Conservation (phyloP, 768 basidiomycete species). For the Coprinopsis sp. region DNA sequence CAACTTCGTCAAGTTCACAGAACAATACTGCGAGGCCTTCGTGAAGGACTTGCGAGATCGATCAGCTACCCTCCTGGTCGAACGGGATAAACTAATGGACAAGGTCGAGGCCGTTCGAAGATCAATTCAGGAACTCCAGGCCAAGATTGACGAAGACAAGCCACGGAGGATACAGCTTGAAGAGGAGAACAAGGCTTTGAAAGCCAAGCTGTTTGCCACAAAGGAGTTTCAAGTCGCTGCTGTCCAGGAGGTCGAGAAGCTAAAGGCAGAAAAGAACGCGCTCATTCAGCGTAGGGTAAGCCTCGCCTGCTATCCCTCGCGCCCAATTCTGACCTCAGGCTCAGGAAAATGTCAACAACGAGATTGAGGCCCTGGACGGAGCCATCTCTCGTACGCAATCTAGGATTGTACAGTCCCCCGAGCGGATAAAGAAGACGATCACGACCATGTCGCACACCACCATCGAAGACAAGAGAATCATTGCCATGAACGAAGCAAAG, state of each 20-base stretch:
- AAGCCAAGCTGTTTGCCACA: slow-evolving; percentile 62
- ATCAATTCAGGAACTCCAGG: slow-evolving; percentile 54
- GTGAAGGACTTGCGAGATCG: slow-evolving; percentile 57
- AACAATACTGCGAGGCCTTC: slow-evolving; percentile 60
- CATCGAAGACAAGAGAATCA: slow-evolving; percentile 64
- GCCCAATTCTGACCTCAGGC: slow-evolving; percentile 1
- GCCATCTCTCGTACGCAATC: slow-evolving; percentile 58
- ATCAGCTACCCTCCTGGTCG: slow-evolving; percentile 50
- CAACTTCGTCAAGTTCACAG: slow-evolving; percentile 90
- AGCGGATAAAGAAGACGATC: slow-evolving; percentile 82
- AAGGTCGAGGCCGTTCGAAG: slow-evolving; percentile 46
- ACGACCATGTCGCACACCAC: slow-evolving; percentile 64
- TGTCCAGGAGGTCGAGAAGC: slow-evolving; percentile 61
- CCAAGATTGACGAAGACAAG: slow-evolving; percentile 63
- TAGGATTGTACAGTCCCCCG: slow-evolving; percentile 88
- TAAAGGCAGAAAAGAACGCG: slow-evolving; percentile 67
- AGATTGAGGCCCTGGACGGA: slow-evolving; percentile 55
- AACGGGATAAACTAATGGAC: slow-evolving; percentile 54
- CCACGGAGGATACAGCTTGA: slow-evolving; percentile 58
- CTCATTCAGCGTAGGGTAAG: slow-evolving; percentile 60
- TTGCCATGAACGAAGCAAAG: slow-evolving; percentile 66
- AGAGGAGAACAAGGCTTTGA: slow-evolving; percentile 55
- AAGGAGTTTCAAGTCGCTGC: slow-evolving; percentile 58
- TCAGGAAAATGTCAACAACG: slow-evolving; percentile 58
- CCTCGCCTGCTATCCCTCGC: not conserved